Base-by-base conservation (phyloP, 176 grass and related monocot species). In the Echinochloa phyllopogon region DNA sequence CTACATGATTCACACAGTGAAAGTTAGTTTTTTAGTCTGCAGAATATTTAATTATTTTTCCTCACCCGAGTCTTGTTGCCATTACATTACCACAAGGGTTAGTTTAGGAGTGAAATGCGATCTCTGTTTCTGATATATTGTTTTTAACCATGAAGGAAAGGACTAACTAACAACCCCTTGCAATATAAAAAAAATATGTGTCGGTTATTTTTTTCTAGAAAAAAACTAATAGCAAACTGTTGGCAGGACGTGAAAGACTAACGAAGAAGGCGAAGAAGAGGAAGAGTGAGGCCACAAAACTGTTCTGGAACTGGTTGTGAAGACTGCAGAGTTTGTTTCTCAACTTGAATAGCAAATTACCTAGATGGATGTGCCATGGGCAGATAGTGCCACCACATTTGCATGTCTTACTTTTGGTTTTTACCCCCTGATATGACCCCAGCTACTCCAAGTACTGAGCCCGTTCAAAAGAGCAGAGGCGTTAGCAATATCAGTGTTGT, bases 1-100 rank as follows among this genome's bases (percentile, higher is more conserved):
- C 36, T 69, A 74, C 21, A 61, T 67, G n/a, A 59, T 80, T 23
- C 17, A n/a, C 29, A 16, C 73, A 2, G 5, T 57, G 29, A 33
- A 83, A 74, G 80, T 88, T 8, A 38, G 75, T 84, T 57, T 41
- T 16, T 41, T 84, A 65, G 39, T 67, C 65, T 84, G 39, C 66
- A 47, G 15, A 29, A 47, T 33, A 49, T 56, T 42, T 6, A 36
- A 79, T 56, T 65, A 58, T 50, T 33, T 2, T 84, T 62, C 76
- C 16, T 50, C 27, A 29, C 50, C n/a, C 20, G 6, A 25, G 8
- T n/a, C n/a, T n/a, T n/a, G n/a, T n/a, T n/a, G n/a, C 39, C 49
- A 33, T 76, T 55, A 59, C 42, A 16, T 14, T 50, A 15, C 16
- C 18, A 47, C 43, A 56, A 38, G 15, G 20, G 1, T 68, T 27